phyloP scores from a whole-genome alignment of 345 rosid genomes.

The Syzygium jambos region DNA sequence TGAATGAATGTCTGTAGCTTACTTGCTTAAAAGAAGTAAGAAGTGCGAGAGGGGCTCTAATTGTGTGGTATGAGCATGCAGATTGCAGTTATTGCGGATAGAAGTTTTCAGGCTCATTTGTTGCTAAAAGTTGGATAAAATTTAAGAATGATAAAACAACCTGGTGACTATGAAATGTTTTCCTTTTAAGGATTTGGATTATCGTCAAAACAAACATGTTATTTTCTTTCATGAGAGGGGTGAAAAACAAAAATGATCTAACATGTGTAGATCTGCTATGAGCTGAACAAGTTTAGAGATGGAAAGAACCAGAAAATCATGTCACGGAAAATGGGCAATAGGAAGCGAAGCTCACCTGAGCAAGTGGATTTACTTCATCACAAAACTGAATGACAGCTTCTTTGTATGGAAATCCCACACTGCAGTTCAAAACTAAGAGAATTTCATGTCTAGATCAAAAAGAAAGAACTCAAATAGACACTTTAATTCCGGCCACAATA shows the following conservation, averaged over 20 bases:
- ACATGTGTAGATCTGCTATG: neutral
- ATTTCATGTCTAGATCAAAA: neutral
- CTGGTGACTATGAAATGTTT: neutral
- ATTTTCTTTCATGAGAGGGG: neutral
- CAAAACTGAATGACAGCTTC: slow-evolving; percentile 35
- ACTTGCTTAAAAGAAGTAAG: neutral
- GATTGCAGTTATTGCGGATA: neutral
- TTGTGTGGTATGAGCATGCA: neutral
- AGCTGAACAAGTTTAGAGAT: neutral
- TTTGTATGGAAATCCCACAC: slow-evolving; percentile 51
- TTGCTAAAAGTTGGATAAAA: neutral
- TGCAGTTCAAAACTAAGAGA: slow-evolving; percentile 3
- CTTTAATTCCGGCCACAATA: neutral
- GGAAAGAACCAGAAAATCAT: neutral
- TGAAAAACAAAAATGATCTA: neutral
- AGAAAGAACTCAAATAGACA: neutral
- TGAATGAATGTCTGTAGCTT: neutral
- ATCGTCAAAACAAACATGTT: neutral
- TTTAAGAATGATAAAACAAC: neutral
- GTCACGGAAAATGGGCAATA: neutral
- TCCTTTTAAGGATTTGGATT: neutral
- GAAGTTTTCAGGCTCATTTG: neutral
- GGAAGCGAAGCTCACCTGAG: slow-evolving; percentile 20
- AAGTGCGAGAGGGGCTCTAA: neutral
- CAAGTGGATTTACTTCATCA: slow-evolving; percentile 43